Conservation (phyloP, 441 rosid genomes). For the Bruguiera hainesii region DNA sequence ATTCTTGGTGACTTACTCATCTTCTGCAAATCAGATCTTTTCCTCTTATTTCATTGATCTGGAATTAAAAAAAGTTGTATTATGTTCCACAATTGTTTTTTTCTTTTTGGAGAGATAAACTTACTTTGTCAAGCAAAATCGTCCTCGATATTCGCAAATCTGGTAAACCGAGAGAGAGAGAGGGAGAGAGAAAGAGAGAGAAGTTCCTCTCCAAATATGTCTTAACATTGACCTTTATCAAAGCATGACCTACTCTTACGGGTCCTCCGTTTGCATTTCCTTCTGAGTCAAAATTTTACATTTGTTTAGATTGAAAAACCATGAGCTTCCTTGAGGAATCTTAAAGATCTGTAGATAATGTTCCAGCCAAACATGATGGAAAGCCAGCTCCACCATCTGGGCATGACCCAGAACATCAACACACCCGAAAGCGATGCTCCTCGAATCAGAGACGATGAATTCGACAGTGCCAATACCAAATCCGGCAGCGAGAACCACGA, state of each 20-base stretch:
- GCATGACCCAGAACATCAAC: constrained; percentile 38
- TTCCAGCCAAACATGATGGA: constrained; percentile 89
- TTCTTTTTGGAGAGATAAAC: constrained; percentile 7
- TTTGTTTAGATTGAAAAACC: constrained; percentile 45
- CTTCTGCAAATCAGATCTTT: constrained; percentile 9
- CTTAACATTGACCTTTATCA: neutral
- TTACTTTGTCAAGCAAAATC: constrained; percentile 39
- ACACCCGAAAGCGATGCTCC: constrained; percentile 53
- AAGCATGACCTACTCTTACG: constrained; percentile 12
- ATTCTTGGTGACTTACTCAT: neutral
- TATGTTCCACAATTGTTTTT: constrained; percentile 17
- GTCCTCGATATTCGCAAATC: constrained; percentile 44
- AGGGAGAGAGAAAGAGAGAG: neutral
- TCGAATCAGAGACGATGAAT: constrained; percentile 59
- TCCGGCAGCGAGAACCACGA: constrained; percentile 94
- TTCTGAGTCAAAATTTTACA: constrained; percentile 20
- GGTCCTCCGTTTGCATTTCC: neutral
- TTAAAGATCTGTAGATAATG: constrained; percentile 52
- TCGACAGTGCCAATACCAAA: constrained; percentile 56
- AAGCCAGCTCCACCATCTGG: constrained; percentile 47
- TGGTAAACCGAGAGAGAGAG: constrained; percentile 17
- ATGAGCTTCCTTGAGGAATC: constrained; percentile 32
- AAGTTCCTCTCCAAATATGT: constrained; percentile 14
- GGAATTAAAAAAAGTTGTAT: constrained; percentile 14
- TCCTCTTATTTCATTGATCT: constrained; percentile 8